Base-by-base conservation (phyloP, 2,329 filamentous ascomycete species). In the Paracorniculantispora psalliotae region DNA sequence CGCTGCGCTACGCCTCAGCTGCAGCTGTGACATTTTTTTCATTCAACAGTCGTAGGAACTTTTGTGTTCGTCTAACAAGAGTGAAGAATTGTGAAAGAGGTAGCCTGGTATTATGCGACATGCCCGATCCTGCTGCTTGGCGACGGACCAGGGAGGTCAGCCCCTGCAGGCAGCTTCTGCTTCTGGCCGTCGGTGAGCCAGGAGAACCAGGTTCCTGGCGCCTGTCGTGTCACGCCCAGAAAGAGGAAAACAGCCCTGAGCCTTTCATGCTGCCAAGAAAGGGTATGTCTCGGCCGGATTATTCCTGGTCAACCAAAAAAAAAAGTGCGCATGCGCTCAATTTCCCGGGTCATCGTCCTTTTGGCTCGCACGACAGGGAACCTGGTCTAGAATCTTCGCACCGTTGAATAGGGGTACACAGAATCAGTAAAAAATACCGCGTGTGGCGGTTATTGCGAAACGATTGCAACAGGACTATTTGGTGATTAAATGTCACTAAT, bases 261-360 rank as follows among this genome's bases (percentile, higher is more conserved):
- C 39, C 39, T 43, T 5, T 12, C 8, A 9, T 43, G 39, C 15
- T 19, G 15, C 41, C 41, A 39, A 51, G 1, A 41, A 39, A 21
- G 41, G 23, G 19, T 19, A 53, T 53, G 50, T 53, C 50, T 53
- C 49, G 49, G 49, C 25, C 50, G 23, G 17, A 28, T 53, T 43
- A 52, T 39, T 48, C 46, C 26, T 48, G n/a, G 46, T 17, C 37
- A 33, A 21, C 25, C 2, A 17, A 44, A 44, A 35, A 30, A 15
- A 25, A 44, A 25, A 19, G 7, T 7, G 30, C 53, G 47, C 52
- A 55, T 55, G 52, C 43, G 43, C 35, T 30, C 41, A 46, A 39
- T 33, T 37, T 56, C 35, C 17, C 35, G 49, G 35, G 49, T 41
- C 49, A 41, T 41, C 13, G 21, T 44, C 9, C n/a, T n/a, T n/a